A percentile compares a stretch with the other conserved stretches of the same genome.
phyloP scores from a whole-genome alignment of 1,284 basidiomycete genomes.

The Pseudozyma flocculosa region DNA sequence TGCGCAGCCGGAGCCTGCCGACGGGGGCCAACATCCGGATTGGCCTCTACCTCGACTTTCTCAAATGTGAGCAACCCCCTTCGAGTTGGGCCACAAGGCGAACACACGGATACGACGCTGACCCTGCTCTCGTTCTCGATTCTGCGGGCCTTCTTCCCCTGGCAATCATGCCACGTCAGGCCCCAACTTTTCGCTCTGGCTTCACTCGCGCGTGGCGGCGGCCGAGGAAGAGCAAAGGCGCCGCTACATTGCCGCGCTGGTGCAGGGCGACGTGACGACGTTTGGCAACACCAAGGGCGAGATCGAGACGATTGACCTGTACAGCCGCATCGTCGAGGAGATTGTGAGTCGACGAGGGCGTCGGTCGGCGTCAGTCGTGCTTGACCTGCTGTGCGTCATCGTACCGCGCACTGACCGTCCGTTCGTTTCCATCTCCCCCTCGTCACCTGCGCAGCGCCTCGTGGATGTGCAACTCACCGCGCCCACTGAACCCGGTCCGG shows the following conservation, averaged over 20 bases:
- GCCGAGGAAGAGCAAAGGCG: conserved; percentile 50
- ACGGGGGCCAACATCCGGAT: conserved; percentile 43
- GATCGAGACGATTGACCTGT: conserved; percentile 50
- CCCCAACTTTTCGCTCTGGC: conserved; percentile 54
- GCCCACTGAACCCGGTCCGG: conserved; percentile 34
- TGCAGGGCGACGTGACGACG: conserved; percentile 42
- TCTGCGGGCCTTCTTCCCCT: too few species aligned
- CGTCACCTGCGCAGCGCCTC: conserved; percentile 2
- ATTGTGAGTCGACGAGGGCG: conserved; percentile 20
- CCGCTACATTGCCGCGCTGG: conserved; percentile 37
- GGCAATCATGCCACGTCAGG: too few species aligned
- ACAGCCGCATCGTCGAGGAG: conserved; percentile 41
- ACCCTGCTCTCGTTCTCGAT: too few species aligned
- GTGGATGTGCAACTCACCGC: conserved; percentile 35
- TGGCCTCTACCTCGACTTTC: conserved; percentile 49
- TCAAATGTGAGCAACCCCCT: conserved; percentile 38
- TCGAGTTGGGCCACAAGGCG: too few species aligned
- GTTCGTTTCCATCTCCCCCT: too few species aligned
- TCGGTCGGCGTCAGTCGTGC: too few species aligned
- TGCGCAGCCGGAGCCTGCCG: conserved; percentile 52
- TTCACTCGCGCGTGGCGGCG: conserved; percentile 39
- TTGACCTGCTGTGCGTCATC: neutral
- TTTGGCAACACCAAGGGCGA: conserved; percentile 39
- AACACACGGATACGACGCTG: too few species aligned
- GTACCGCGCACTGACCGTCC: too few species aligned